Base-by-base conservation (phyloP, 768 basidiomycete species). In the Boletus huronensis region DNA sequence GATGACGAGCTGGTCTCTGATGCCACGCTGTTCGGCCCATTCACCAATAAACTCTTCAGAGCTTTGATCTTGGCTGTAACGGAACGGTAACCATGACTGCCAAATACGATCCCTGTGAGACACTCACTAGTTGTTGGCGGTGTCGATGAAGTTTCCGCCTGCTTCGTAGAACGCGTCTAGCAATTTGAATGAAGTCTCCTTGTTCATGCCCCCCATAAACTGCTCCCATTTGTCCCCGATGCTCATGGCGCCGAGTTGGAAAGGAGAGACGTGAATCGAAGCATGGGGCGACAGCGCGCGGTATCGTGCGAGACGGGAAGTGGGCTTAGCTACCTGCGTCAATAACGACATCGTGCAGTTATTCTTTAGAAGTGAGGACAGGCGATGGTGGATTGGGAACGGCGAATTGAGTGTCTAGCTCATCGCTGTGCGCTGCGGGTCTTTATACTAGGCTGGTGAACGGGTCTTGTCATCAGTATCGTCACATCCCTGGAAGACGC, bases 81-180 rank as follows among this genome's bases (percentile, higher is more conserved):
- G 29, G 16, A 10, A 40, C 19, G 3, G 3, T 42, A 29, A 53
- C 5, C 5, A 42, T 35, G 40, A 34, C 17, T n/a, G 39, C 35
- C 32, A 29, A 4, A 9, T 0, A 8, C 0, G 1, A 21, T 16
- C 16, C 3, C 17, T 13, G 3, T 9, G 26, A 39, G 48, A 53
- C 31, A 23, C 73, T 57, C 41, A 75, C 74, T 80, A 80, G 58
- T 61, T 67, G 50, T 77, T 80, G 13, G 79, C 74, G 3, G 79
- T 79, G 29, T 79, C 76, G 61, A 80, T 76, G 53, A 74, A 75
- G 66, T 80, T 78, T 2, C 81, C 80, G 14, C 80, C 80, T 0
- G 70, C 71, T 11, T 75, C 70, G 45, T 69, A 72, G 61, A 60
- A 79, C 9, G 75, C 73, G 39, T 82, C 78, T 19, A 82, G 71